Evolutionary conservation across 371 early-diverging fungal genomes (phyloP).

Genomic region (Coemansia sp.): DNA sequence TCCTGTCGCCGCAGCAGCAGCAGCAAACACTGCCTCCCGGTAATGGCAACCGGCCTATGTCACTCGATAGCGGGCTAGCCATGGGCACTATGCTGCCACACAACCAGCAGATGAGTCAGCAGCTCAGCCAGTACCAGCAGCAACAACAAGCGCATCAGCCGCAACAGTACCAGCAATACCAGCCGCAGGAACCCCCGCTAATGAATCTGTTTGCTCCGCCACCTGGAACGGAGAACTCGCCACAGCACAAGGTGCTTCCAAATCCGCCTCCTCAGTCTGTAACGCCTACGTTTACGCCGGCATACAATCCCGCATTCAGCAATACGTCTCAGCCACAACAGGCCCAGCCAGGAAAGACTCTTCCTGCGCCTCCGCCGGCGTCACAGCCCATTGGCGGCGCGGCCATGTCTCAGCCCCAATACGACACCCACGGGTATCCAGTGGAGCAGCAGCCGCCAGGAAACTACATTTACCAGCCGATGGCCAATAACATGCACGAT

Average conservation of each 20-base stretch:
- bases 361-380: conserved; percentile 15
- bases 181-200: too few species aligned
- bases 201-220: conserved; percentile 46
- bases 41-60: conserved; percentile 5
- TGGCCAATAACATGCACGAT: too few species aligned
- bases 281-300: conserved; percentile 15
- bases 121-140: not conserved
- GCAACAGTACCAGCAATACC: too few species aligned
- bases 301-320: conserved; percentile 34
- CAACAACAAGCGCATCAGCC: too few species aligned
- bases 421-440: too few species aligned
- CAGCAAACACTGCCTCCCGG: conserved; percentile 18
- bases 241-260: conserved; percentile 18
- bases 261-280: too few species aligned
- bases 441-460: too few species aligned
- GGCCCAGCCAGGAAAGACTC: conserved; percentile 16
- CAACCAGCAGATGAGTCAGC: too few species aligned
- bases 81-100: too few species aligned
- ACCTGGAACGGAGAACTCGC: conserved; percentile 5
- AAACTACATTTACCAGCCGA: too few species aligned
- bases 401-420: too few species aligned
- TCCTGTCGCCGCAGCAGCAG: conserved; percentile 9
- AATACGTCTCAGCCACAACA: too few species aligned
- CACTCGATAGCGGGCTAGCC: conserved; percentile 13
- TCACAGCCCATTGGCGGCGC: conserved; percentile 2